These are phyloP conservation scores for Mimosa pudica DNA, from an alignment of 306 rosid species.

Conservation along the genomic window DNA sequence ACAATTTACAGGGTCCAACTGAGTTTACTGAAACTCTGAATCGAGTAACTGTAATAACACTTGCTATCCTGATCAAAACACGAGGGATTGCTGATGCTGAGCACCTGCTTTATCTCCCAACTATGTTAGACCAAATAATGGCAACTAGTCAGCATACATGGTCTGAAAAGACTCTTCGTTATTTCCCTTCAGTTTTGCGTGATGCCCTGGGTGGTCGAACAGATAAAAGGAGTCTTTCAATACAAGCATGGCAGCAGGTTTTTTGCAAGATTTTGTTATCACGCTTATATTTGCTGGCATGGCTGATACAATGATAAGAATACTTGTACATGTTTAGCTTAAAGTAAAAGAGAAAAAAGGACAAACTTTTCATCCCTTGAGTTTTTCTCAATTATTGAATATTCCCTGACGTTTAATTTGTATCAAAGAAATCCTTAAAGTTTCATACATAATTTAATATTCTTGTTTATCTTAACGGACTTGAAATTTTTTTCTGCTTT, in stretches of 20 bases:
- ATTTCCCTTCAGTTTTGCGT: conserved; percentile 86
- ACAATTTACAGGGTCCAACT: conserved; percentile 81
- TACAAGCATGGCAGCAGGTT: conserved; percentile 98
- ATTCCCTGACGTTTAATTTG: no score
- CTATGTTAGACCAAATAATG: conserved; percentile 90
- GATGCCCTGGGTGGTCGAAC: conserved; percentile 71
- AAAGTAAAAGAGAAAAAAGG: no score
- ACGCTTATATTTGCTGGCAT: conserved; percentile 21
- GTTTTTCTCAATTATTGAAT: no score
- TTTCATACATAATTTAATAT: no score
- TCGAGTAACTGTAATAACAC: conserved; percentile 79
- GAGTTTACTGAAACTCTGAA: conserved; percentile 94
- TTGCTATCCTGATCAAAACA: conserved; percentile 91
- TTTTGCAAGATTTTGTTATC: conserved; percentile 34
- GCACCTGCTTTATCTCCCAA: conserved; percentile 80
- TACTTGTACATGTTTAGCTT: background rate
- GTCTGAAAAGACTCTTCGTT: conserved; percentile 87
- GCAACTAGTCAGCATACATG: conserved; percentile 83
- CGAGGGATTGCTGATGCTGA: conserved; percentile 99
- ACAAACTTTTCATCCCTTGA: no score
- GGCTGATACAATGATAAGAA: conserved; percentile 18
- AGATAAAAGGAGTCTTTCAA: conserved; percentile 75
- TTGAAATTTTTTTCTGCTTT: no score
- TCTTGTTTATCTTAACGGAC: no score
- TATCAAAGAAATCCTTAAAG: no score